phyloP scores from a whole-genome alignment of 345 rosid genomes.

The Bruguiera parviflora region DNA sequence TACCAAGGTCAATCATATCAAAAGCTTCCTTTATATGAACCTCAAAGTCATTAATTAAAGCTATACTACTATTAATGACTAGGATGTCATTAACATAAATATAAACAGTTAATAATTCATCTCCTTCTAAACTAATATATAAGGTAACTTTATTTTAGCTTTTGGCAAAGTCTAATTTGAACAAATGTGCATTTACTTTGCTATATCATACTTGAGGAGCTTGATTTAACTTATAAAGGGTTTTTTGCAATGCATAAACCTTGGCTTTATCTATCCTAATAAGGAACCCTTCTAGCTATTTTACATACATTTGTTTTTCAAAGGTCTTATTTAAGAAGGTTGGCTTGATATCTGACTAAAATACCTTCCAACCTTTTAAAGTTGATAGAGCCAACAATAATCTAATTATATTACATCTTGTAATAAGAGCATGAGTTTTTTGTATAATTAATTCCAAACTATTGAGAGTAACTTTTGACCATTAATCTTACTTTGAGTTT shows the following conservation, averaged over 20 bases:
- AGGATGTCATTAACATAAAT: too few species aligned
- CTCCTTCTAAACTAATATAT: neutral
- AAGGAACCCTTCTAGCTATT: neutral
- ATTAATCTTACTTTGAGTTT: too few species aligned
- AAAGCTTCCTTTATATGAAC: too few species aligned
- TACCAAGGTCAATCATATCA: too few species aligned
- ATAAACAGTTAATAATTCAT: neutral
- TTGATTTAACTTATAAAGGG: neutral
- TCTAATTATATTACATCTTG: too few species aligned
- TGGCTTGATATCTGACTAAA: neutral
- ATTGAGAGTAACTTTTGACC: too few species aligned
- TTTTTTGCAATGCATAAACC: neutral
- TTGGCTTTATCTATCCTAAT: neutral
- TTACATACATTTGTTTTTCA: too few species aligned
- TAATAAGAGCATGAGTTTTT: too few species aligned
- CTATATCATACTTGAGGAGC: neutral
- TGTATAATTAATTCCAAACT: neutral
- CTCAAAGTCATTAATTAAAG: too few species aligned
- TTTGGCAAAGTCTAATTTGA: neutral
- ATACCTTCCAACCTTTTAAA: neutral
- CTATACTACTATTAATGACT: too few species aligned
- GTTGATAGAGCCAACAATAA: neutral
- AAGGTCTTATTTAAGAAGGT: too few species aligned
- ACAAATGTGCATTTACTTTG: neutral
- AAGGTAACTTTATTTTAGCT: neutral